Percentiles rank a stretch among this genome's conserved stretches.
phyloP scores from a whole-genome alignment of 768 basidiomycete genomes.

The Leucosporidium creatinivorum region DNA sequence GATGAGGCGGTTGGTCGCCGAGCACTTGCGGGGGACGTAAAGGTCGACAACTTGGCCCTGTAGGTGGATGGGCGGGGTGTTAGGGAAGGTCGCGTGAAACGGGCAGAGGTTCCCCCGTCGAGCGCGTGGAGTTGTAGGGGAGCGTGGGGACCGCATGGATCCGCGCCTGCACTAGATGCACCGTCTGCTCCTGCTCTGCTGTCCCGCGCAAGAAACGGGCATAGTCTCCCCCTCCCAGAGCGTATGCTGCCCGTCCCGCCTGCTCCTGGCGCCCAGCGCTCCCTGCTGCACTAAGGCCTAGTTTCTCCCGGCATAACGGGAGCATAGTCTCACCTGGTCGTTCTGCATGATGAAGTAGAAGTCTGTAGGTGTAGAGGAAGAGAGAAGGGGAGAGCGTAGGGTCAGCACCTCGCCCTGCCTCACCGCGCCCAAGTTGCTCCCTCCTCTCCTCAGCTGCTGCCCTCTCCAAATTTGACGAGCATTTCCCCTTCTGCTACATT shows the following conservation, averaged over 20 bases:
- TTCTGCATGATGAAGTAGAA: slow-evolving; percentile 31
- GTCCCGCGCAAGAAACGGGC: too few relatives aligned
- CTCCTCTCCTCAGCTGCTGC: not conserved
- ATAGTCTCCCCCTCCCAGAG: too few relatives aligned
- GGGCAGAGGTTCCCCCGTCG: not conserved
- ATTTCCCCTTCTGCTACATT: not conserved
- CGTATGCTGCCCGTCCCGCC: too few relatives aligned
- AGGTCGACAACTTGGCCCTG: slow-evolving; percentile 99
- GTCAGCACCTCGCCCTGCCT: not conserved
- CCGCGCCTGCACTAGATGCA: not conserved
- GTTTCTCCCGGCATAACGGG: too few relatives aligned
- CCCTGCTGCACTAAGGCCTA: too few relatives aligned
- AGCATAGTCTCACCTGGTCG: slow-evolving; percentile 29
- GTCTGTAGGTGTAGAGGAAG: not conserved
- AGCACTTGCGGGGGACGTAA: slow-evolving; percentile 98
- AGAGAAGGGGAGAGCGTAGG: too few relatives aligned
- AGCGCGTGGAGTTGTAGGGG: not conserved
- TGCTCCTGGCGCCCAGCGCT: too few relatives aligned
- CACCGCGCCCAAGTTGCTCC: too few relatives aligned
- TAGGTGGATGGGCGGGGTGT: not conserved
- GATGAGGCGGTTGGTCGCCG: slow-evolving; percentile 69
- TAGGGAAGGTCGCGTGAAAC: not conserved
- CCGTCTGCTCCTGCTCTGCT: not conserved
- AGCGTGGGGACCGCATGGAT: not conserved
- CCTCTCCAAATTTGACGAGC: not conserved